Evolutionary conservation across 148 eudicot species (phyloP).

Genomic region (Cornus suecica): DNA sequence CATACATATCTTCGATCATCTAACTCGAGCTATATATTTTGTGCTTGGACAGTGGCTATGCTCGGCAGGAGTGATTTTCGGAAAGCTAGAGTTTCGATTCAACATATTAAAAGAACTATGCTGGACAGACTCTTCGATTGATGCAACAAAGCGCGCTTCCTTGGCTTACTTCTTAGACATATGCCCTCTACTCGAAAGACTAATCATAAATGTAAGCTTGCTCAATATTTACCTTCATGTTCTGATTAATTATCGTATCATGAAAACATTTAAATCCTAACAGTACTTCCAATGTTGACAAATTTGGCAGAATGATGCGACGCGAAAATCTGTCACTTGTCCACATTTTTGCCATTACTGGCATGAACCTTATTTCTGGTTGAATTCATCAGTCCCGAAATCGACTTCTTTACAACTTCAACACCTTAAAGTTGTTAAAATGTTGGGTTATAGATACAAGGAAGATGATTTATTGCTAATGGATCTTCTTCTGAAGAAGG

Average conservation of each 20-base stretch:
- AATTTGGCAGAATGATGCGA: slow-evolving; percentile 2
- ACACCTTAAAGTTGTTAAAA: background rate
- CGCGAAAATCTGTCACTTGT: background rate
- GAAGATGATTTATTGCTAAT: background rate
- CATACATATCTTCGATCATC: background rate
- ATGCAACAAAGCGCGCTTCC: background rate
- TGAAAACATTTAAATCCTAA: background rate
- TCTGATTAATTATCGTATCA: background rate
- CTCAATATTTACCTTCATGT: background rate
- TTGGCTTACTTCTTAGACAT: slow-evolving; percentile 13
- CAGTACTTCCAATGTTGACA: background rate
- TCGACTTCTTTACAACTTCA: background rate
- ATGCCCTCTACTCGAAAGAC: background rate
- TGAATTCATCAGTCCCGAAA: background rate
- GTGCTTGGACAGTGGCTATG: slow-evolving; percentile 5
- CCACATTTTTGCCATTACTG: slow-evolving; percentile 9
- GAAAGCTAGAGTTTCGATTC: background rate
- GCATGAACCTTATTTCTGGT: slow-evolving; percentile 12
- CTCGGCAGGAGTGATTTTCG: slow-evolving; percentile 8
- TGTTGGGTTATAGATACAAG: background rate
- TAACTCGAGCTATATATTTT: background rate
- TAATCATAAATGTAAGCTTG: background rate
- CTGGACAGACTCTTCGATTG: slow-evolving; percentile 4
- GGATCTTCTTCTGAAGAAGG: slow-evolving; percentile 10
- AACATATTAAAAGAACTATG: slow-evolving; percentile 5